A percentile compares a stretch with the other conserved stretches of the same genome.
Conservation (phyloP, 805 yeast genomes). For the Yarrowia porcina region DNA sequence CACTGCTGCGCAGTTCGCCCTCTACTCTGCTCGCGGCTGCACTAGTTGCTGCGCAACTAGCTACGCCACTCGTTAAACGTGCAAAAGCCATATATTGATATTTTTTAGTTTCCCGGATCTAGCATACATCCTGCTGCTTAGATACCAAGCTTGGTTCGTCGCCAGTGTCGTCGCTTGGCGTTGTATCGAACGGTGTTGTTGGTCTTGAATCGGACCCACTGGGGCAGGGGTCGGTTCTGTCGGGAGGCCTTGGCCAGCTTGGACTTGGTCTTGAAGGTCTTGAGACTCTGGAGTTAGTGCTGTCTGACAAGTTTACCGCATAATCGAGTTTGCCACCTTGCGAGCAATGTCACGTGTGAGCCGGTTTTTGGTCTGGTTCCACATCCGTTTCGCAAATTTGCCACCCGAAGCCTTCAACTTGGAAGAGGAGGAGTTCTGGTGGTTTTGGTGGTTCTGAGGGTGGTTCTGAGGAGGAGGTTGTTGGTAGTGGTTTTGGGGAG, state of each 20-base stretch:
- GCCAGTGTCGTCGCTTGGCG: conserved; percentile 99
- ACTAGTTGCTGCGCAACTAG: neutral
- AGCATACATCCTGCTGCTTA: conserved; percentile 46
- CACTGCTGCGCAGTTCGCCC: no score
- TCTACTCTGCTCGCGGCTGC: no score
- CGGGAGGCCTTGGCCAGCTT: conserved; percentile 98
- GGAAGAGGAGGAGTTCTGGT: neutral
- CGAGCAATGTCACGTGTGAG: conserved; percentile 10
- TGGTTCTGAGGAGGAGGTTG: no score
- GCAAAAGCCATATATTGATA: conserved; percentile 14
- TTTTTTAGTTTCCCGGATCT: conserved; percentile 5
- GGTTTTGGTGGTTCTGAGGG: neutral
- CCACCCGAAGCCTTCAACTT: neutral
- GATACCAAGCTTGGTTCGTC: conserved; percentile 98
- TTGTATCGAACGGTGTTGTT: conserved; percentile 95
- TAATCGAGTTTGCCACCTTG: neutral
- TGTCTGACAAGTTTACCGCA: neutral
- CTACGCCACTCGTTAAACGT: neutral
- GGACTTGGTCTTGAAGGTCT: conserved; percentile 95
- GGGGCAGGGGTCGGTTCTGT: conserved; percentile 99
- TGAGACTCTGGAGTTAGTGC: conserved; percentile 49
- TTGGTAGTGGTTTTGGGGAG: neutral
- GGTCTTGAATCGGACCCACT: conserved; percentile 99
- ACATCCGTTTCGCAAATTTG: neutral
- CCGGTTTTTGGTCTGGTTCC: conserved; percentile 4